Evolutionary conservation across 2,329 filamentous ascomycete species (phyloP).

Genomic region (Cryphonectria naterciae): DNA sequence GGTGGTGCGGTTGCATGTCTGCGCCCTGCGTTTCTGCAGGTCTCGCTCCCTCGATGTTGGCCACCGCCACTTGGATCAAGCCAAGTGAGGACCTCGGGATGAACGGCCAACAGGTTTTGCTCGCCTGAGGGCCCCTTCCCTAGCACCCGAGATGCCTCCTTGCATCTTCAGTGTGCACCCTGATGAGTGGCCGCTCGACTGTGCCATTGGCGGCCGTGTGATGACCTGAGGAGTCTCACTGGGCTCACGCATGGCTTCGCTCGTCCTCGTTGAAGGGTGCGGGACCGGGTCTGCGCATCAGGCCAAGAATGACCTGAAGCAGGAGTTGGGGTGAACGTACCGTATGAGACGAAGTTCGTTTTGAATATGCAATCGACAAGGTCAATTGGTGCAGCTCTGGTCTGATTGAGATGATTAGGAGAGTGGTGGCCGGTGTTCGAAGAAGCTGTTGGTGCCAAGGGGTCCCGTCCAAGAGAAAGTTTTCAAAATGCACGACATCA

Average conservation of each 20-base stretch:
- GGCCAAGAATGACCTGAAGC: neutral
- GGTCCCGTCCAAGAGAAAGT: conserved; percentile 26
- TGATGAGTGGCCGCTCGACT: neutral
- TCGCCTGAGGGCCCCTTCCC: neutral
- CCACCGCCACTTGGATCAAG: conserved; percentile 8
- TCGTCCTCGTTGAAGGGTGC: neutral
- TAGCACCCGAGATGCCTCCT: neutral
- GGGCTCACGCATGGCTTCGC: neutral
- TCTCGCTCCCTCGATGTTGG: conserved; percentile 2
- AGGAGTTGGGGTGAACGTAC: neutral
- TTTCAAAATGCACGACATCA: conserved; percentile 24
- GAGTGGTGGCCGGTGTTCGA: neutral
- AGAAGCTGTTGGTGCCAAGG: conserved; percentile 11
- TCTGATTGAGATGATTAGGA: neutral
- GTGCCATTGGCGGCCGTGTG: neutral
- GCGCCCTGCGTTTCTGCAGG: neutral
- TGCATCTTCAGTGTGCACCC: neutral
- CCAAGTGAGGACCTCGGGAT: neutral
- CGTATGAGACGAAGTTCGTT: neutral
- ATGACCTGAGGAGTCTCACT: neutral
- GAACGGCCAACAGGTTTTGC: neutral
- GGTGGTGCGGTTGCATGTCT: conserved; percentile 8
- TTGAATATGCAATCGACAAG: neutral
- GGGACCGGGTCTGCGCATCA: neutral
- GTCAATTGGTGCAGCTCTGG: neutral